These are phyloP conservation scores for Durio zibethinus DNA, from an alignment of 345 rosid species.

Conservation along the genomic window DNA sequence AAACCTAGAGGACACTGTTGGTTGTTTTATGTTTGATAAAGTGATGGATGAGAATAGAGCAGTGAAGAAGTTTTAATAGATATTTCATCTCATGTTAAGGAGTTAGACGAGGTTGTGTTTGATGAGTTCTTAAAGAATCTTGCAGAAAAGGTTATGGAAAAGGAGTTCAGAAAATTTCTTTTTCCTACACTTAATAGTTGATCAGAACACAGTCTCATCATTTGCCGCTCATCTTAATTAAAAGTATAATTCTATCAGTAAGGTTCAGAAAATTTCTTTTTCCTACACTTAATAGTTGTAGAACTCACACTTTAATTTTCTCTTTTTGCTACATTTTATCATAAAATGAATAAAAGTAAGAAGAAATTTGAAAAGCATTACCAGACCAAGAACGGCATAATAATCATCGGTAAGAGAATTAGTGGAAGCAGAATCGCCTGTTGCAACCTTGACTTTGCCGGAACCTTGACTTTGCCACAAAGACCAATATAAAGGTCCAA, in stretches of 20 bases:
- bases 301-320: neutral
- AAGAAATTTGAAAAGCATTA: slow-evolving; percentile 23
- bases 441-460: slow-evolving; percentile 52
- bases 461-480: slow-evolving; percentile 28
- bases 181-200: neutral
- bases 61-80: no score
- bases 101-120: no score
- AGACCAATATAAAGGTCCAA: slow-evolving; percentile 29
- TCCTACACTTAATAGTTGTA: neutral
- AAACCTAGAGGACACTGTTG: no score
- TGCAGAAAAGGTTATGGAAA: no score
- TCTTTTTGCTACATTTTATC: neutral
- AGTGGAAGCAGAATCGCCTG: slow-evolving; percentile 41
- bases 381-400: slow-evolving; percentile 86
- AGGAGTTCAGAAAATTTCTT: neutral
- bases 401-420: slow-evolving; percentile 70
- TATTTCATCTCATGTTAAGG: no score
- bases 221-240: no score
- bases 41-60: no score
- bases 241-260: neutral
- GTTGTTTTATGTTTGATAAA: no score
- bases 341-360: neutral
- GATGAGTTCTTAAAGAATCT: no score
- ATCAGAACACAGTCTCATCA: neutral
- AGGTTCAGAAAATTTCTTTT: neutral